These are phyloP conservation scores for Arachis stenosperma DNA, from an alignment of 306 rosid genomes.

Conservation along the genomic window DNA sequence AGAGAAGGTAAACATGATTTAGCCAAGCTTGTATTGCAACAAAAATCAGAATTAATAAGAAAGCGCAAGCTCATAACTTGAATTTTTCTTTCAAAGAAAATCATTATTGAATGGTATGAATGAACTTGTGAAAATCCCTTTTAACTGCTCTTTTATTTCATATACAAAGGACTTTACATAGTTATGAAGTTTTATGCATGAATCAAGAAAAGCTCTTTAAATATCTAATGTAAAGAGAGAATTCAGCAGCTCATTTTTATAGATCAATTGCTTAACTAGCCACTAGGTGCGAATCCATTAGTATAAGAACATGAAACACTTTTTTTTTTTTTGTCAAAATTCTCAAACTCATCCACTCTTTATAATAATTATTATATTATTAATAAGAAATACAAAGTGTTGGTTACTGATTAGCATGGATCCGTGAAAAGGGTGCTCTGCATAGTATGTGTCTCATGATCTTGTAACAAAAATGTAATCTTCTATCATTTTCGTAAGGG, in stretches of 20 bases:
- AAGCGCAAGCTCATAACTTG: constrained; percentile 60
- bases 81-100: background rate
- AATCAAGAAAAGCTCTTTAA: background rate
- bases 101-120: too few species aligned
- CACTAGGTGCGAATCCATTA: background rate
- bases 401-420: background rate
- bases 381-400: constrained; percentile 1
- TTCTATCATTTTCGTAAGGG: constrained; percentile 10
- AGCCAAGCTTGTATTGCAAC: constrained; percentile 65
- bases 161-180: too few species aligned
- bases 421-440: constrained; percentile 15
- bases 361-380: background rate
- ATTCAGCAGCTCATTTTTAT: background rate
- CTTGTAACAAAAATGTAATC: constrained; percentile 4
- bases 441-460: constrained; percentile 18
- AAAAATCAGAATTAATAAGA: constrained; percentile 58
- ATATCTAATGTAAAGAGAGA: background rate
- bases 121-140: too few species aligned
- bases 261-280: constrained; percentile 13
- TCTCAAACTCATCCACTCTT: constrained; percentile 14
- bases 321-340: constrained; percentile 13
- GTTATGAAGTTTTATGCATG: too few species aligned
- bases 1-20: constrained; percentile 80
- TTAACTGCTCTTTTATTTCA: too few species aligned
- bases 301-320: constrained; percentile 28